A percentile compares a stretch with the other conserved stretches of the same genome.
Evolutionary conservation across 2,329 filamentous ascomycete genomes (phyloP).

Genomic region (Calonectria hawksworthii): DNA sequence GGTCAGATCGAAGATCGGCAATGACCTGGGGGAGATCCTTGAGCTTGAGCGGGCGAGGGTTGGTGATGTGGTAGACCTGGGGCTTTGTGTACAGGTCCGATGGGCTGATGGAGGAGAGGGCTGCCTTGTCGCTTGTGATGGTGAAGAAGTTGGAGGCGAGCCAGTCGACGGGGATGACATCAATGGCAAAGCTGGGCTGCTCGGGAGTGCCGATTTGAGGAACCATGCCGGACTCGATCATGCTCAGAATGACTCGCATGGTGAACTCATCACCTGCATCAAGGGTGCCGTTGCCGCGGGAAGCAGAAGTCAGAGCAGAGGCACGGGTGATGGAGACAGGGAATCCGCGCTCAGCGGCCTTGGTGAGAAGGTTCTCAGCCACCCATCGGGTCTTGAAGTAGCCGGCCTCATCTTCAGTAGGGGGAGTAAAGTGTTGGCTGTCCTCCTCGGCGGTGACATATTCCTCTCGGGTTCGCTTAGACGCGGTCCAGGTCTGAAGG

Average conservation of each 20-base stretch:
- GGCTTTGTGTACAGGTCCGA: slow-evolving; percentile 21
- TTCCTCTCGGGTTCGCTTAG: slow-evolving; percentile 32
- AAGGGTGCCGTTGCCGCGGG: slow-evolving; percentile 28
- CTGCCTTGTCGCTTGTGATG: slow-evolving; percentile 33
- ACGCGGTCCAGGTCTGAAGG: slow-evolving; percentile 41
- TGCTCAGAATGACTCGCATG: slow-evolving; percentile 40
- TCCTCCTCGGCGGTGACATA: slow-evolving; percentile 37
- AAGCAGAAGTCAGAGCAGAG: slow-evolving; percentile 36
- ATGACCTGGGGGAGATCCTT: slow-evolving; percentile 39
- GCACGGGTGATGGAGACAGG: slow-evolving; percentile 41
- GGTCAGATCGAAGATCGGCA: slow-evolving; percentile 31
- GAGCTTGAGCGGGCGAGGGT: slow-evolving; percentile 40
- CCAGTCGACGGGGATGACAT: slow-evolving; percentile 43
- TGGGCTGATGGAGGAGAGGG: slow-evolving; percentile 3
- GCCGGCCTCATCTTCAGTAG: slow-evolving; percentile 41
- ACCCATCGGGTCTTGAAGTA: slow-evolving; percentile 48
- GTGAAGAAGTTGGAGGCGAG: slow-evolving; percentile 37
- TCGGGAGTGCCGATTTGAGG: slow-evolving; percentile 37
- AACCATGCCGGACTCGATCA: slow-evolving; percentile 41
- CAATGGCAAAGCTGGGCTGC: slow-evolving; percentile 41
- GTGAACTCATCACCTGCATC: slow-evolving; percentile 42
- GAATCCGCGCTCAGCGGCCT: slow-evolving; percentile 43
- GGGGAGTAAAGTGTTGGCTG: slow-evolving; percentile 41
- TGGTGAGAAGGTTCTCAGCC: slow-evolving; percentile 41
- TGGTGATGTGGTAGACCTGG: slow-evolving; percentile 41